Percentiles rank a stretch among this genome's conserved stretches.
These are phyloP conservation scores for Pelargonium citronellum DNA, from an alignment of 441 rosid species.

Conservation along the genomic window DNA sequence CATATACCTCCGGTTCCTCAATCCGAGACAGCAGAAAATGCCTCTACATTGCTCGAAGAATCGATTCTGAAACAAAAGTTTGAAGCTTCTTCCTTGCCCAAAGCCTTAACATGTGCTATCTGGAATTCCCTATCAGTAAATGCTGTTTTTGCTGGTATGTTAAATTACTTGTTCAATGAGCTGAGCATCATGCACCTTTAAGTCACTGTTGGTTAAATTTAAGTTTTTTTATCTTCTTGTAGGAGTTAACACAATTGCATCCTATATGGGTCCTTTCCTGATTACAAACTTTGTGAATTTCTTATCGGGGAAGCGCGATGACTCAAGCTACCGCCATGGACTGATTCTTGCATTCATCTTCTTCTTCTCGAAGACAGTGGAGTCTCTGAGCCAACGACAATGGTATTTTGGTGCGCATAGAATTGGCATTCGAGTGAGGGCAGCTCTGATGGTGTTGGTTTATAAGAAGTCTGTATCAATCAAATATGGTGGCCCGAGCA, in stretches of 20 bases:
- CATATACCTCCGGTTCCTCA: conserved; percentile 46
- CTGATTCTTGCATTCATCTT: conserved; percentile 47
- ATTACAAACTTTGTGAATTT: conserved; percentile 56
- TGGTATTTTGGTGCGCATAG: conserved; percentile 73
- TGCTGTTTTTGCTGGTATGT: conserved; percentile 54
- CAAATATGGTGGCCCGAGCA: conserved; percentile 33
- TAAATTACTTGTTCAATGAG: conserved; percentile 23
- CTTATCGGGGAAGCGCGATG: conserved; percentile 35
- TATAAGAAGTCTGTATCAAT: conserved; percentile 49
- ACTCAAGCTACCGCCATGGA: conserved; percentile 37
- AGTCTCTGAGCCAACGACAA: conserved; percentile 54
- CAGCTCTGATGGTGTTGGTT: conserved; percentile 48
- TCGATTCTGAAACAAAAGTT: conserved; percentile 35
- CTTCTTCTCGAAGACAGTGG: conserved; percentile 53
- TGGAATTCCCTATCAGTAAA: conserved; percentile 44
- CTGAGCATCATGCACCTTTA: conserved; percentile 22
- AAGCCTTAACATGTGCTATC: conserved; percentile 34
- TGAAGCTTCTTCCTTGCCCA: conserved; percentile 31
- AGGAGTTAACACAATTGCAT: conserved; percentile 55
- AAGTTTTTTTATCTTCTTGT: conserved; percentile 13
- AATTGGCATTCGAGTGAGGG: conserved; percentile 25
- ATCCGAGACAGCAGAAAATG: conserved; percentile 47
- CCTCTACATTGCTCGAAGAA: conserved; percentile 45
- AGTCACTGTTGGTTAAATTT: too few relatives aligned
- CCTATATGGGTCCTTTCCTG: conserved; percentile 58